Evolutionary conservation across 495 filamentous ascomycete genomes (phyloP).

Genomic region (Lasiosphaeris hirsuta): DNA sequence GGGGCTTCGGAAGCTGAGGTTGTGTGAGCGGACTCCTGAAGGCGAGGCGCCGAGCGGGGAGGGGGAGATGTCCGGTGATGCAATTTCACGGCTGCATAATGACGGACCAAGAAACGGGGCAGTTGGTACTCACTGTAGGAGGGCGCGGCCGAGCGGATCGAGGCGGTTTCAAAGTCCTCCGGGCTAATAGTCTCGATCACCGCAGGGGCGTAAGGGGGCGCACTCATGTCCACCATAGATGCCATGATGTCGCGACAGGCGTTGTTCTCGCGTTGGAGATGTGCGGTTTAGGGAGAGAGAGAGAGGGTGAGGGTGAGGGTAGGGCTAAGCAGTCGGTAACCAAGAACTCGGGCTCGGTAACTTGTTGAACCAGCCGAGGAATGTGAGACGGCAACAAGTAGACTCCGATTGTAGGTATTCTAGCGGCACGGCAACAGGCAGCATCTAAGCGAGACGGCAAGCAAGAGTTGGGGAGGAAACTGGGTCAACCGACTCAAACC

Average conservation of each 20-base stretch:
- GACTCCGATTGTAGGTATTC: too few relatives aligned
- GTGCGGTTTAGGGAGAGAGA: not conserved
- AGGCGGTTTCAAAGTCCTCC: slow-evolving; percentile 52
- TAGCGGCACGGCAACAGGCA: too few relatives aligned
- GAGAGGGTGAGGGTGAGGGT: not conserved
- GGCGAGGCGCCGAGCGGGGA: not conserved
- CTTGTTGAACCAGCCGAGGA: too few relatives aligned
- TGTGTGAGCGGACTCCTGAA: not conserved
- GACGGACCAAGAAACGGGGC: not conserved
- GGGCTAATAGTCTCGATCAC: slow-evolving; percentile 32
- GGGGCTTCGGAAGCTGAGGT: slow-evolving; percentile 44
- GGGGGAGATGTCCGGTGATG: not conserved
- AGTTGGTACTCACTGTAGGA: slow-evolving; percentile 46
- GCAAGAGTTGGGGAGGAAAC: too few relatives aligned
- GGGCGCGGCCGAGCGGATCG: slow-evolving; percentile 49
- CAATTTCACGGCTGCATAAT: too few relatives aligned
- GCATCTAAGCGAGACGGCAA: too few relatives aligned
- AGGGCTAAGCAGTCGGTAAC: not conserved
- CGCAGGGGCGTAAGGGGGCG: slow-evolving; percentile 24
- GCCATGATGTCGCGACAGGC: slow-evolving; percentile 13
- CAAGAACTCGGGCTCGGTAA: too few relatives aligned
- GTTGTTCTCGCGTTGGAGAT: not conserved
- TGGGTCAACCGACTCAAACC: too few relatives aligned
- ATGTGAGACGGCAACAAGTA: too few relatives aligned
- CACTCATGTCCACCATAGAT: slow-evolving; percentile 25